These are phyloP conservation scores for Clarireedia homoeocarpa DNA, from an alignment of 2,329 filamentous ascomycete genomes.

Conservation along the genomic window DNA sequence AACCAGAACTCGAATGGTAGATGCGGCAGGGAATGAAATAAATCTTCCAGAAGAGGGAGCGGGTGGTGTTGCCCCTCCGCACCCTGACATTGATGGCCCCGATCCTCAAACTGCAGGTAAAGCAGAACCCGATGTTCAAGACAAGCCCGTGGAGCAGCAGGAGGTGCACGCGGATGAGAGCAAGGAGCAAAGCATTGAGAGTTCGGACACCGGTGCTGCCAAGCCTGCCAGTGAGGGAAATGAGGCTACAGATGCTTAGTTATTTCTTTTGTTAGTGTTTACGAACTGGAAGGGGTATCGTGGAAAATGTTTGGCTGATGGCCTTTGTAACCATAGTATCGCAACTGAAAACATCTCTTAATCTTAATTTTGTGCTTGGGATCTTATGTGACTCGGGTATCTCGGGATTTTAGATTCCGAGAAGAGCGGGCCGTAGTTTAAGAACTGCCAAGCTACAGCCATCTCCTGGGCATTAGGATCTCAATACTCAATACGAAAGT, in stretches of 20 bases:
- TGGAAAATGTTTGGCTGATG: conserved; percentile 2
- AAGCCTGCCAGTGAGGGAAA: conserved; percentile 58
- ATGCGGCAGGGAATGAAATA: conserved; percentile 72
- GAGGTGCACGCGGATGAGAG: conserved; percentile 44
- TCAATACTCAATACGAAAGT: no score
- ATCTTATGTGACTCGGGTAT: neutral
- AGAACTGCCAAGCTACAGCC: no score
- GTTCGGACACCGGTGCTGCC: conserved; percentile 33
- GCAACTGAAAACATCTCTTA: conserved; percentile 1
- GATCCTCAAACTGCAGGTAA: conserved; percentile 48
- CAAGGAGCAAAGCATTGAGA: conserved; percentile 50
- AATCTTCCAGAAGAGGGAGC: conserved; percentile 14
- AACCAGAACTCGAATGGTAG: conserved; percentile 80
- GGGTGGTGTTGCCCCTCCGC: conserved; percentile 26
- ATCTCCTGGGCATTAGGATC: no score
- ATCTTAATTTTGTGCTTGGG: neutral
- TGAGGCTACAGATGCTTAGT: conserved; percentile 38
- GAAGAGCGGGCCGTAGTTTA: no score
- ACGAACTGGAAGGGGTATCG: neutral
- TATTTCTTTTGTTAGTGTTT: conserved; percentile 16
- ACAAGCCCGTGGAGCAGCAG: conserved; percentile 32
- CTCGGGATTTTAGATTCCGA: neutral
- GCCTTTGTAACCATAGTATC: conserved; percentile 9
- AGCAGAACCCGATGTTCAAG: conserved; percentile 32
- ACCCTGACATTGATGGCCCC: conserved; percentile 44